Percentiles rank a stretch among this genome's conserved stretches.
phyloP scores from a whole-genome alignment of 2,329 filamentous ascomycete genomes.

The Fusarium sororula region DNA sequence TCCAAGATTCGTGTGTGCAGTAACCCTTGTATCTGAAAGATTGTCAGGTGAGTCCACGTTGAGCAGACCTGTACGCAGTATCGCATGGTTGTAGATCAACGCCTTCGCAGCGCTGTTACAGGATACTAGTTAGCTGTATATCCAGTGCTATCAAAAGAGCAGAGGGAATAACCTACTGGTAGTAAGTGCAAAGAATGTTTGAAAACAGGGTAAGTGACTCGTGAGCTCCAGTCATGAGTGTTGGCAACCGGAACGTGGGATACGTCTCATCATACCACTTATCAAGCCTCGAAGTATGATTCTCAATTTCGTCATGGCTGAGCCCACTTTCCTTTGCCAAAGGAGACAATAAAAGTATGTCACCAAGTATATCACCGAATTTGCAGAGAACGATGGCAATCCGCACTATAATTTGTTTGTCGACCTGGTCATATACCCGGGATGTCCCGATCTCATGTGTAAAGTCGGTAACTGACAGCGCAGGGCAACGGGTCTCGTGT shows the following conservation, averaged over 20 bases:
- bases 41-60: neutral
- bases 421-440: neutral
- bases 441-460: neutral
- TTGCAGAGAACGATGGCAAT: neutral
- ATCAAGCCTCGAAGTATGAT: neutral
- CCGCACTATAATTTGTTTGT: neutral
- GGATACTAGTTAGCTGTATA: neutral
- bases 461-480: neutral
- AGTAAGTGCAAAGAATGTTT: neutral
- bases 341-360: neutral
- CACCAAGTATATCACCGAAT: neutral
- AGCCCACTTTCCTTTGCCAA: neutral
- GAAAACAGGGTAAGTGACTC: neutral
- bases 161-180: neutral
- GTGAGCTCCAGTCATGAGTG: neutral
- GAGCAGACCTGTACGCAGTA: neutral
- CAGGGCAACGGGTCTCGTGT: neutral
- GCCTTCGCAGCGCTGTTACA: neutral
- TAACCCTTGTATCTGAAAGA: neutral
- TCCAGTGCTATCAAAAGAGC: fast-evolving
- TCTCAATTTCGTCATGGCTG: neutral
- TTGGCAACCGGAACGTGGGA: neutral
- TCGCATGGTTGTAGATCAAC: neutral
- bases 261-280: neutral
- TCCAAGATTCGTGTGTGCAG: neutral